A percentile compares a stretch with the other conserved stretches of the same genome.
These are phyloP conservation scores for Candida mattraensis DNA, from an alignment of 805 yeast species.

Conservation along the genomic window DNA sequence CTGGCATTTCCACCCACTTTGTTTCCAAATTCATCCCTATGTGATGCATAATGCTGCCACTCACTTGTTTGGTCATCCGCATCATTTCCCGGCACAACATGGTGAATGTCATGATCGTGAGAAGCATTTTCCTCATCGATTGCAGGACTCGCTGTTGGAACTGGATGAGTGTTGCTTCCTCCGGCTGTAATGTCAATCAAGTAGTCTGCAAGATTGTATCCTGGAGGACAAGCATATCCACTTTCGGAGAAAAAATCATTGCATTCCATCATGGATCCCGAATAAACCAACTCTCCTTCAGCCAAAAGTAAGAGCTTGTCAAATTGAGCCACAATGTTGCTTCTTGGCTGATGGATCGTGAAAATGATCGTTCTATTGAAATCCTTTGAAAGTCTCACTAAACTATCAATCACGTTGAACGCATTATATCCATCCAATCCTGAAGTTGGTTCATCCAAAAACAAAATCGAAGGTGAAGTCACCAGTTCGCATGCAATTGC, in stretches of 20 bases:
- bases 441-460: conserved; percentile 91
- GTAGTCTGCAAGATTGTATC: conserved; percentile 92
- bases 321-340: conserved; percentile 89
- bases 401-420: conserved; percentile 80
- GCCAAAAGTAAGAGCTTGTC: conserved; percentile 80
- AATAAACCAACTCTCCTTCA: conserved; percentile 81
- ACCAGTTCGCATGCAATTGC: conserved; percentile 93
- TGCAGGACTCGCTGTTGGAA: no score
- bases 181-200: conserved; percentile 85
- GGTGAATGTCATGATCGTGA: conserved; percentile 34
- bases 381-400: conserved; percentile 75
- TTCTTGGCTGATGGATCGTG: conserved; percentile 96
- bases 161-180: no score
- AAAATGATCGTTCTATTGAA: conserved; percentile 86
- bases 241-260: conserved; percentile 69
- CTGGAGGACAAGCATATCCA: conserved; percentile 83
- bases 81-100: conserved; percentile 22
- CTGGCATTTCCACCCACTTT: conserved; percentile 14
- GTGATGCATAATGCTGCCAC: conserved; percentile 85
- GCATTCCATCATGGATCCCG: conserved; percentile 79
- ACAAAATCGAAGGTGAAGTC: conserved; percentile 79
- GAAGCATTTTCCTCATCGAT: conserved; percentile 18
- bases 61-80: conserved; percentile 64
- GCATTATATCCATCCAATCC: conserved; percentile 96
- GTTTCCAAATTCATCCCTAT: conserved; percentile 64